phyloP scores from a whole-genome alignment of 371 early-diverging fungal species.

The Phascolomyces articulosus region DNA sequence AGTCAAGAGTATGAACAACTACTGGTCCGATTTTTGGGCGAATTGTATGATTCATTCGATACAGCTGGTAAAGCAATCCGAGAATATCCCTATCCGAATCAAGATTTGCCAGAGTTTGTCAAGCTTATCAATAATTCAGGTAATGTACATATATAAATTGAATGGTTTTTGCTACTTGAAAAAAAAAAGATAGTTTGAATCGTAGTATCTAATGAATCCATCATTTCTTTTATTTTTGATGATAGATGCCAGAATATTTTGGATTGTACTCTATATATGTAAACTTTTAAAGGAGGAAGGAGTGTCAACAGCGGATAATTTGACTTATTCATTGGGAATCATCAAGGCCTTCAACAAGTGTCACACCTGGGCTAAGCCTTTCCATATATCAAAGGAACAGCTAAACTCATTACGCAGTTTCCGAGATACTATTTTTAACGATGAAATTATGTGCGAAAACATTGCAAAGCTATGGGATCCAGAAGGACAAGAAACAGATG shows the following conservation, averaged over 20 bases:
- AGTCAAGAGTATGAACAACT: constrained; percentile 22
- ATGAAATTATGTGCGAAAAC: background rate
- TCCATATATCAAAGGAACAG: background rate
- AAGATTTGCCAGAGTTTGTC: constrained; percentile 5
- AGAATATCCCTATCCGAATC: constrained; percentile 14
- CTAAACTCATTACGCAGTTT: background rate
- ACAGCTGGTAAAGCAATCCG: constrained; percentile 7
- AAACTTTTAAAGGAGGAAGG: background rate
- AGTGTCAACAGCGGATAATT: background rate
- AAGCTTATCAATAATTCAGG: constrained; percentile 3
- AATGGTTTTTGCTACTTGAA: no score
- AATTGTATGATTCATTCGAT: constrained; percentile 19
- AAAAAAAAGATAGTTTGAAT: no score
- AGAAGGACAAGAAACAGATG: background rate
- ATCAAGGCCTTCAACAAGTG: background rate
- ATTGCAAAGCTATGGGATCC: background rate
- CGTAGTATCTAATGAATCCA: no score
- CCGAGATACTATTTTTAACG: background rate
- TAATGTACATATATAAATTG: no score
- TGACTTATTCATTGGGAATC: background rate
- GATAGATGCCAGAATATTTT: constrained; percentile 8
- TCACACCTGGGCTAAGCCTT: background rate
- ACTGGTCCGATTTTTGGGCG: constrained; percentile 20
- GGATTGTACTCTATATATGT: background rate
- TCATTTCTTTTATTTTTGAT: background rate